Base-by-base conservation (phyloP, 768 basidiomycete species). In the Infundibulicybe gibba region DNA sequence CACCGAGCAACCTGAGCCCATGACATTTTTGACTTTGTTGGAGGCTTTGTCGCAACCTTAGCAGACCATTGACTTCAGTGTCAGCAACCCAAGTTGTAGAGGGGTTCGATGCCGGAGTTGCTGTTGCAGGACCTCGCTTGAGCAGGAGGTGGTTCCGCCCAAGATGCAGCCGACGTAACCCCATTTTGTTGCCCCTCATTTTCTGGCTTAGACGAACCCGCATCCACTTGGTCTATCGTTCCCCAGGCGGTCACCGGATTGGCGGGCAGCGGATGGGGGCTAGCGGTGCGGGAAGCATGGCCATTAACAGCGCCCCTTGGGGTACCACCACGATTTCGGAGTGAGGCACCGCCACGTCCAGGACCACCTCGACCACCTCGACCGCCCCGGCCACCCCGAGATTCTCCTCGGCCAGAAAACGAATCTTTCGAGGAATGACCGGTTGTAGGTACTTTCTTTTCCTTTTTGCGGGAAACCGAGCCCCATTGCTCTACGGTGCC, bases 1-100 rank as follows among this genome's bases (percentile, higher is more conserved):
- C 58, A 86, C 88, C 83, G 74, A 52, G 90, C 89, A 60, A 92
- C 74, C 57, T 92, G 86, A 6, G 90, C 90, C 89, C 89, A 92
- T 32, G 90, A 90, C 49, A 87, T 64, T 69, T 90, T 89, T 6
- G 86, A 81, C 11, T 79, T 85, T 21, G 85, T 80, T 37, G 87
- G 85, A 10, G 78, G 71, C 66, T 82, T 87, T 15, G 63, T 46
- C n/a, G 67, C 57, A 11, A 47, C 53, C 31, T 53, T 38, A 31
- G 58, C 59, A 16, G 67, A 65, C 67, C 69, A 53, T 74, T 72
- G 40, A 63, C 64, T 44, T 68, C 65, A 13, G 58, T 49, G 17
- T 68, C 70, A 43, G 59, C 62, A 5, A 59, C 62, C 58, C 70
- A 63, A 20, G 70, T 52, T 2, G 71, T 64, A 25, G 25, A 8